phyloP scores from a whole-genome alignment of 805 yeast genomes.

The Barnettozyma californica region DNA sequence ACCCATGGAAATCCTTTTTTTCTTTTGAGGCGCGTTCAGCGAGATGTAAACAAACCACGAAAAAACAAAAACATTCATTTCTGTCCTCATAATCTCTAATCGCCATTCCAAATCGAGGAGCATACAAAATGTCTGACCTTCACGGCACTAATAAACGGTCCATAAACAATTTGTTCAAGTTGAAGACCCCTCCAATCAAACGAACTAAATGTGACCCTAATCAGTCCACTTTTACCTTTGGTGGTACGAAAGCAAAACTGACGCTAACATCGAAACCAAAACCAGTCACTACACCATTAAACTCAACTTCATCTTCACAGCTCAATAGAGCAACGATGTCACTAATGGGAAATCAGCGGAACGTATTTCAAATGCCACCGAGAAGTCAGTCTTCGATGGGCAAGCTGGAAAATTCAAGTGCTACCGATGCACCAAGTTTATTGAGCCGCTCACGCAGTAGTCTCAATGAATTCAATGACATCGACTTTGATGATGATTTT shows the following conservation, averaged over 20 bases:
- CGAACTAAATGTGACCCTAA: constrained; percentile 1
- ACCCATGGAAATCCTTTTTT: background rate
- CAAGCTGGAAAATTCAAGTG: background rate
- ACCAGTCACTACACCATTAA: background rate
- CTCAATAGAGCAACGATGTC: background rate
- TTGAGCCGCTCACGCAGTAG: background rate
- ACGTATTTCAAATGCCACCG: background rate
- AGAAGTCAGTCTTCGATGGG: background rate
- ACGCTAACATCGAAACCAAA: background rate
- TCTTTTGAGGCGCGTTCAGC: background rate
- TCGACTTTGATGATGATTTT: constrained; percentile 3
- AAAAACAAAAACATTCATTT: background rate
- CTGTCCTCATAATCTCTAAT: background rate
- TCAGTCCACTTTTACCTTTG: constrained; percentile 8
- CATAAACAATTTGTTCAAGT: constrained; percentile 4
- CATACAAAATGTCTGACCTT: background rate
- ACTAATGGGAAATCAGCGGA: background rate
- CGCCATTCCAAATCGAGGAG: too few species aligned
- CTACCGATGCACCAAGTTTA: background rate
- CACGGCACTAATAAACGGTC: background rate
- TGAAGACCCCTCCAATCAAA: constrained; percentile 4
- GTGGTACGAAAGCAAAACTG: constrained; percentile 2
- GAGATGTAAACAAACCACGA: background rate
- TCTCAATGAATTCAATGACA: background rate
- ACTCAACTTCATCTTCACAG: background rate